Base-by-base conservation (phyloP, 2,329 filamentous ascomycete species). In the Fusarium odoratissimum region DNA sequence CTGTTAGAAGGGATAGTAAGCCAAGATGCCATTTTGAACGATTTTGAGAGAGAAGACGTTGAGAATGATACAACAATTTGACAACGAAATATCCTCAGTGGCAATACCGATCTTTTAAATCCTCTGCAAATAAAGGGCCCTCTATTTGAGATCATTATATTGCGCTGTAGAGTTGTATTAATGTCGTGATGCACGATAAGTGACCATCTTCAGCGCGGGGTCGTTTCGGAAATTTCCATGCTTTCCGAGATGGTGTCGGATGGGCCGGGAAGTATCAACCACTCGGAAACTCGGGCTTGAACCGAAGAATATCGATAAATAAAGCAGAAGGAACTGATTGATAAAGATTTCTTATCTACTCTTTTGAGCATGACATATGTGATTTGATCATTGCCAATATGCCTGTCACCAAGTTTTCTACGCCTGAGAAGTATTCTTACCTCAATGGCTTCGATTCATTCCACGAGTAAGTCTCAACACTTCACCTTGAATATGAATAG, bases 361-460 rank as follows among this genome's bases (percentile, higher is more conserved):
- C 12, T 44, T 5, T 10, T 6, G 3, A 55, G 6, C 2, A 17
- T 21, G 10, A 12, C 19, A 30, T 30, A 23, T 8, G 9, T 7
- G 13, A 1, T 13, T 41, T 21, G 7, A 21, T 4, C 1, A 52
- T 1, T 14, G 2, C 21, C 14, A 64, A 59, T 9, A 76, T 76
- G 74, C 74, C 74, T 2, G 65, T 75, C 2, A 76, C 74, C 0
- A 74, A 68, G 0, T 76, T 76, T 49, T 60, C 62, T 1, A 73
- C 60, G 1, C 52, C 70, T 1, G 87, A 89, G 75, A 87, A 86
- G 76, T 95, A 96, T 84, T 85, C 85, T 57, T 95, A 96, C 81
- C 91, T 91, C 77, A 92, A 91, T 83, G 93, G 93, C 79, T 95
- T 96, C 82, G 87, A 88, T 80, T 90, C 87, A 40, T 92, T 95